Percentiles rank a stretch among this genome's conserved stretches.
Evolutionary conservation across 108 stramenopile species (phyloP).

Genomic region (Nannochloropsis gaditana): DNA sequence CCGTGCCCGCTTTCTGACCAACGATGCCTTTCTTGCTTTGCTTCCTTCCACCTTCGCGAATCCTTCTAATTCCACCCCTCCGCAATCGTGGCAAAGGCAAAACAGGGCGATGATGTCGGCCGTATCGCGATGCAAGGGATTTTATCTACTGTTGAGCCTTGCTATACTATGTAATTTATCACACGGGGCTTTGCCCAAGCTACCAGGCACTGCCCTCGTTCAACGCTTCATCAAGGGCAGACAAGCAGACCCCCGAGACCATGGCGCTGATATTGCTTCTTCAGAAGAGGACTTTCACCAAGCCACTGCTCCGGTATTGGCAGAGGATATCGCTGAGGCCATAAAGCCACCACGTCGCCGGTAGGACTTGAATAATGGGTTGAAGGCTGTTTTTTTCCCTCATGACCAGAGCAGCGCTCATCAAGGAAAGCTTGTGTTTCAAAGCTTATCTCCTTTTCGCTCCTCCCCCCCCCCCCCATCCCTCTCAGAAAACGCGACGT

Average conservation of each 20-base stretch:
- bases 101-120: not conserved
- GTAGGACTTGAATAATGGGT: not conserved
- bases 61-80: too few species aligned
- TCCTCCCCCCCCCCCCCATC: not conserved
- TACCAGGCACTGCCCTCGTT: not conserved
- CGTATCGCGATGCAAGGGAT: not conserved
- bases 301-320: conserved; percentile 2
- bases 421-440: not conserved
- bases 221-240: conserved; percentile 19
- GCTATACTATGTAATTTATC: not conserved
- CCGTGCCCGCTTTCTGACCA: too few species aligned
- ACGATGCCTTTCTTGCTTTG: too few species aligned
- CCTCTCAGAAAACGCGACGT: conserved; percentile 18
- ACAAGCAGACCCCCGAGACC: conserved; percentile 12
- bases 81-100: too few species aligned
- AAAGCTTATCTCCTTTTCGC: not conserved
- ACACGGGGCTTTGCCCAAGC: not conserved
- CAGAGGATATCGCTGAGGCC: not conserved
- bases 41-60: too few species aligned
- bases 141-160: not conserved
- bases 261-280: not conserved
- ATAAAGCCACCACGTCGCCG: not conserved
- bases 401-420: not conserved
- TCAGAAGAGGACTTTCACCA: conserved; percentile 13
- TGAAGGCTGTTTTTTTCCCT: not conserved